Evolutionary conservation across 2,329 filamentous ascomycete species (phyloP).

Genomic region (Ophiostoma novo-ulmi): DNA sequence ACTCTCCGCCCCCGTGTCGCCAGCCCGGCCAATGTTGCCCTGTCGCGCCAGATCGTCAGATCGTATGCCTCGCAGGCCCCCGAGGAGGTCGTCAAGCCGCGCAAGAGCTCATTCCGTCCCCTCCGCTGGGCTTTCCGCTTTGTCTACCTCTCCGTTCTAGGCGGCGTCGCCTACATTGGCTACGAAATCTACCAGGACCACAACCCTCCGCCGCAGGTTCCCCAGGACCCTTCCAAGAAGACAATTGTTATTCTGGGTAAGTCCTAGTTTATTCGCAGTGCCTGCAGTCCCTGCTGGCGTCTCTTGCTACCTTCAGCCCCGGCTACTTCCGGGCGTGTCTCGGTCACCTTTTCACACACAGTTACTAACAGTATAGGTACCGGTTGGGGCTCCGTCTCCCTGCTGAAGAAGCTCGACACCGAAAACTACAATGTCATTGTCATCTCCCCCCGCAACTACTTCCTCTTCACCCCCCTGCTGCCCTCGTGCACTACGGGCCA

Average conservation of each 20-base stretch:
- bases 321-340: no score
- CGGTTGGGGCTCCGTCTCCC: slow-evolving; percentile 90
- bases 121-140: slow-evolving; percentile 80
- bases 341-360: not conserved
- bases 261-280: slow-evolving; percentile 16
- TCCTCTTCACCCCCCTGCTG: slow-evolving; percentile 96
- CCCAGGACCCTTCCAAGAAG: slow-evolving; percentile 86
- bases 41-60: slow-evolving; percentile 31
- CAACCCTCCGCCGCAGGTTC: slow-evolving; percentile 72
- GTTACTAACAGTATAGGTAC: slow-evolving; percentile 58
- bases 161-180: slow-evolving; percentile 62
- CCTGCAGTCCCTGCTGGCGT: not conserved
- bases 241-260: slow-evolving; percentile 91
- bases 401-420: slow-evolving; percentile 97
- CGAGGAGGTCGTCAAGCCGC: slow-evolving; percentile 39
- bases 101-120: slow-evolving; percentile 54
- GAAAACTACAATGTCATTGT: slow-evolving; percentile 99
- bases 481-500: slow-evolving; percentile 96
- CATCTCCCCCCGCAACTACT: slow-evolving; percentile 98
- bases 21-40: not conserved
- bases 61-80: slow-evolving; percentile 31
- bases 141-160: slow-evolving; percentile 69
- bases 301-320: not conserved
- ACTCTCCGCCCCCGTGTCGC: slow-evolving; percentile 20
- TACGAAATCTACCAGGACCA: slow-evolving; percentile 81